phyloP scores from a whole-genome alignment of 2,329 filamentous ascomycete genomes.

The Pseudohalonectria lignicola region DNA sequence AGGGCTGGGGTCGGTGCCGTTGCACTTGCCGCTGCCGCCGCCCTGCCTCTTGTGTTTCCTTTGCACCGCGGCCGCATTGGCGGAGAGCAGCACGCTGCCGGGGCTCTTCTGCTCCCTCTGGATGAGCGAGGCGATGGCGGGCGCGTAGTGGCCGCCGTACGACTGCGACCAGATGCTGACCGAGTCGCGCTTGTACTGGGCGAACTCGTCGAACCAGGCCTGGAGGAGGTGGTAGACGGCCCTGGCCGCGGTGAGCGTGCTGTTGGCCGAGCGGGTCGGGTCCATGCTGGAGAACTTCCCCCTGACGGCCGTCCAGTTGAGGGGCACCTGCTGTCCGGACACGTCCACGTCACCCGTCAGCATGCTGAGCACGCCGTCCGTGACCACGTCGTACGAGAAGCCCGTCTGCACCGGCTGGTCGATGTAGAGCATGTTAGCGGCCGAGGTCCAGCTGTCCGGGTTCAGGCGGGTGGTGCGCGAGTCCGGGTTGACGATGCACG shows the following conservation, averaged over 20 bases:
- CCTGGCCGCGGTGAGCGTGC: conserved; percentile 42
- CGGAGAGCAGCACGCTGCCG: neutral
- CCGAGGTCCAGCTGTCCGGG: conserved; percentile 48
- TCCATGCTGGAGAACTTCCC: conserved; percentile 54
- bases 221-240: conserved; percentile 57
- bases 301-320: conserved; percentile 22
- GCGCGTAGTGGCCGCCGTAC: conserved; percentile 61
- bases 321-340: neutral
- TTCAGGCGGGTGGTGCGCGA: conserved; percentile 27
- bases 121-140: conserved; percentile 38
- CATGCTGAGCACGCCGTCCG: neutral
- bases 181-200: conserved; percentile 40
- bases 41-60: neutral
- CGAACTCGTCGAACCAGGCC: conserved; percentile 47
- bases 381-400: conserved; percentile 30
- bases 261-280: conserved; percentile 37
- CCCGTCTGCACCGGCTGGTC: conserved; percentile 50
- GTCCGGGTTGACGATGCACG: conserved; percentile 44
- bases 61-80: no score
- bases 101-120: neutral
- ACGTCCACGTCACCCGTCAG: neutral
- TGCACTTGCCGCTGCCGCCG: neutral
- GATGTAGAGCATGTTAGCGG: conserved; percentile 49
- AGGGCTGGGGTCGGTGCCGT: neutral
- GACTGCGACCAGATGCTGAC: conserved; percentile 59